These are phyloP conservation scores for Thalassiosira exigua DNA, from an alignment of 352 stramenopile genomes.

Conservation along the genomic window DNA sequence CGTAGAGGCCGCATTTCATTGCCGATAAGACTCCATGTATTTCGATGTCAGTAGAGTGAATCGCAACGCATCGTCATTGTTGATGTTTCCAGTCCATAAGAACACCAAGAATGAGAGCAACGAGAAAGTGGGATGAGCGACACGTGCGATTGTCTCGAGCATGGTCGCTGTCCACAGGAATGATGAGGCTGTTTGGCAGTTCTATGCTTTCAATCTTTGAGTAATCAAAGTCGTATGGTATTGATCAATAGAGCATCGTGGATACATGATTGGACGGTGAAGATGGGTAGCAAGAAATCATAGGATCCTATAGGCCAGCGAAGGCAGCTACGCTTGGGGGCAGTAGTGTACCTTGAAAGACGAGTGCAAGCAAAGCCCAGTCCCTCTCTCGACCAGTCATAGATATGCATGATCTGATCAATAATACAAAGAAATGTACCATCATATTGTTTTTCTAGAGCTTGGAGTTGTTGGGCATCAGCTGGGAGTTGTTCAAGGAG, in stretches of 20 bases:
- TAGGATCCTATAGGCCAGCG: constrained; percentile 7
- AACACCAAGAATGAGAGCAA: constrained; percentile 4
- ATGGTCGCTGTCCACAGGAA: constrained; percentile 25
- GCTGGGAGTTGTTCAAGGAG: constrained; percentile 19
- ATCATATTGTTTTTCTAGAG: constrained; percentile 18
- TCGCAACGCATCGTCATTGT: constrained; percentile 13
- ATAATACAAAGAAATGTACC: constrained; percentile 8
- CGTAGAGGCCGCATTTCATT: constrained; percentile 9
- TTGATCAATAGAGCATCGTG: neutral
- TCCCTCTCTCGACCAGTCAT: constrained; percentile 16
- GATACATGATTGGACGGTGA: constrained; percentile 36
- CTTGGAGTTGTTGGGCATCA: constrained; percentile 3
- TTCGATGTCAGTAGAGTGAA: constrained; percentile 21
- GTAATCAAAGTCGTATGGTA: constrained; percentile 27
- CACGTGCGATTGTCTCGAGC: constrained; percentile 8
- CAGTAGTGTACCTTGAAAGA: constrained; percentile 22
- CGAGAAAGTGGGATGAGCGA: neutral
- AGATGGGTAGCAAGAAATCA: constrained; percentile 32
- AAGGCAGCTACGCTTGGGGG: constrained; percentile 17
- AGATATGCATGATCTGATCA: constrained; percentile 28
- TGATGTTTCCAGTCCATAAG: constrained; percentile 7
- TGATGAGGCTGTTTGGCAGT: constrained; percentile 20
- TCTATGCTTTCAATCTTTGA: constrained; percentile 18
- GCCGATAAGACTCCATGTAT: neutral
- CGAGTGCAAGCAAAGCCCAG: constrained; percentile 22